Percentiles rank a stretch among this genome's conserved stretches.
Evolutionary conservation across 257 asterid species (phyloP).

Genomic region (Ligustrum vulgare): DNA sequence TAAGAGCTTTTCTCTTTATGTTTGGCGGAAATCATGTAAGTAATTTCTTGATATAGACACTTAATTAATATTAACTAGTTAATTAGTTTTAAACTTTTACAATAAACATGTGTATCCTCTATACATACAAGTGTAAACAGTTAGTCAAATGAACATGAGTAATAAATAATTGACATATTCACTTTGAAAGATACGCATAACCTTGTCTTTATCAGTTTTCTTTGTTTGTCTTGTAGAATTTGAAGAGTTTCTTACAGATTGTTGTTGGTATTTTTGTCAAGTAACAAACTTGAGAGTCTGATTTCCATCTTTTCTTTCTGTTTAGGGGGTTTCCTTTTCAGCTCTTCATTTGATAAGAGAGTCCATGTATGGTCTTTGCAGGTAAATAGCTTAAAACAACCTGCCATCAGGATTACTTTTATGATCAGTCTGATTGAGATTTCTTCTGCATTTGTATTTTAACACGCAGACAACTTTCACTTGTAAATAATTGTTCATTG

Average conservation of each 20-base stretch:
- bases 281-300: conserved; percentile 14
- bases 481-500: neutral
- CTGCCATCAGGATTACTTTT: neutral
- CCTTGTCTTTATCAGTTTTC: neutral
- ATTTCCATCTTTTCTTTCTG: conserved; percentile 21
- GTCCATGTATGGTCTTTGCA: conserved; percentile 87
- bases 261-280: neutral
- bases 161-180: neutral
- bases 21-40: neutral
- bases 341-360: conserved; percentile 83
- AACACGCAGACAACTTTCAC: neutral
- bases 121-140: neutral
- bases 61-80: neutral
- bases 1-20: neutral
- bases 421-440: neutral
- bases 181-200: neutral
- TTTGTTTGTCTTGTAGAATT: neutral
- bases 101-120: neutral
- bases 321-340: conserved; percentile 86
- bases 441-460: neutral
- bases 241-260: neutral
- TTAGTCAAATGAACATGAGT: neutral
- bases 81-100: neutral
- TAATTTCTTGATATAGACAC: neutral
- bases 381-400: conserved; percentile 42